Percentiles rank a stretch among this genome's conserved stretches.
Evolutionary conservation across 352 stramenopile genomes (phyloP).

Genomic region (Globisporangium perplexum): DNA sequence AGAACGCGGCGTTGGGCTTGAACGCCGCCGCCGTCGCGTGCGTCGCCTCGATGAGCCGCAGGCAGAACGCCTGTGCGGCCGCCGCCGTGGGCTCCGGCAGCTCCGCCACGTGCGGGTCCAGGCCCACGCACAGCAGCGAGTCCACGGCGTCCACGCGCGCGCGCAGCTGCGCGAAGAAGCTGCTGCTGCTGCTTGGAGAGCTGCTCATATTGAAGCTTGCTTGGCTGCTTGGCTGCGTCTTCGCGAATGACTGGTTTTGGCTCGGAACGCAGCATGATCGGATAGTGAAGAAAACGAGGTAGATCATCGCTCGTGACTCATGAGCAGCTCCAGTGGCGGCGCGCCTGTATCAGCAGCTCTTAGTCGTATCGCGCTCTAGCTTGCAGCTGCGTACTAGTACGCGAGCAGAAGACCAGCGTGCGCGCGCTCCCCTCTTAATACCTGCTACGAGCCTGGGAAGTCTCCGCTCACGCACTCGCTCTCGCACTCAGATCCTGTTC

Average conservation of each 20-base stretch:
- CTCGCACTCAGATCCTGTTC: background rate
- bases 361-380: background rate
- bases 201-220: background rate
- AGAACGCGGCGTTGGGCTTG: slow-evolving; percentile 99
- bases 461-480: background rate
- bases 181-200: slow-evolving; percentile 20
- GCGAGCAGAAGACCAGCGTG: no score
- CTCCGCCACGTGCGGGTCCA: slow-evolving; percentile 93
- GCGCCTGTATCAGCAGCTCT: no score
- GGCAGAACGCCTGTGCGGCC: slow-evolving; percentile 93
- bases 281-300: background rate
- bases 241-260: background rate
- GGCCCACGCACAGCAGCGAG: slow-evolving; percentile 96
- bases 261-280: background rate
- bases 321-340: no score
- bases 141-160: slow-evolving; percentile 85
- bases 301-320: no score
- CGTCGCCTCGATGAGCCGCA: slow-evolving; percentile 93
- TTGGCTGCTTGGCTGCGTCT: background rate
- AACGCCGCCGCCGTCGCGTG: slow-evolving; percentile 92
- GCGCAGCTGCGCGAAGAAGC: slow-evolving; percentile 89
- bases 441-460: background rate
- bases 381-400: no score
- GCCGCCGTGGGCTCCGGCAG: slow-evolving; percentile 77
- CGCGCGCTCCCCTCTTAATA: background rate